phyloP scores from a whole-genome alignment of 257 asterid genomes.

The Lithospermum erythrorhizon region DNA sequence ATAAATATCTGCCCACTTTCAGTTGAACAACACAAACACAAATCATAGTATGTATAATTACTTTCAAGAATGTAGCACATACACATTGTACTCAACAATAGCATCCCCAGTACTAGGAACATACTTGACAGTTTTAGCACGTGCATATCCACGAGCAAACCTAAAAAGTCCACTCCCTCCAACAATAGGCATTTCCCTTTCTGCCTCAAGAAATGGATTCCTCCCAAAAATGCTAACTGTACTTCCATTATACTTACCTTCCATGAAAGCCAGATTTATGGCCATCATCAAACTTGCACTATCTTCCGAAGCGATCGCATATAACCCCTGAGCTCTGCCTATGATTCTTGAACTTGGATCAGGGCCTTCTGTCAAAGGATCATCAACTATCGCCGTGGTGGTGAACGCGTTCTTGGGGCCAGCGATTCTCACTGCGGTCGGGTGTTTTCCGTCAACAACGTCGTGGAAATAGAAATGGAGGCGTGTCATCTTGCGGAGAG shows the following conservation, averaged over 20 bases:
- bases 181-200: slow-evolving; percentile 53
- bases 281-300: slow-evolving; percentile 27
- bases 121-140: slow-evolving; percentile 30
- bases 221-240: slow-evolving; percentile 40
- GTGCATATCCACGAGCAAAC: slow-evolving; percentile 46
- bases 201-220: slow-evolving; percentile 24
- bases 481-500: slow-evolving; percentile 19
- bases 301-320: slow-evolving; percentile 20
- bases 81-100: slow-evolving; percentile 51
- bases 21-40: too few species aligned
- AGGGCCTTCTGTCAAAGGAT: slow-evolving; percentile 36
- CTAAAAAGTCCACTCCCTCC: slow-evolving; percentile 52
- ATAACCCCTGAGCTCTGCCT: slow-evolving; percentile 56
- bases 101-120: slow-evolving; percentile 35
- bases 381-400: slow-evolving; percentile 30
- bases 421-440: slow-evolving; percentile 25
- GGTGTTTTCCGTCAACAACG: slow-evolving; percentile 28
- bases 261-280: slow-evolving; percentile 25
- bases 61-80: slow-evolving; percentile 28
- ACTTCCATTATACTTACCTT: slow-evolving; percentile 44
- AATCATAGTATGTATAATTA: not conserved
- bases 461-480: slow-evolving; percentile 61
- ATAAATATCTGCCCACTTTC: too few species aligned
- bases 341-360: slow-evolving; percentile 29
- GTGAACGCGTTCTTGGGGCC: slow-evolving; percentile 26